Evolutionary conservation across 1,284 basidiomycete genomes (phyloP).

Genomic region (Ganoderma lucidum): DNA sequence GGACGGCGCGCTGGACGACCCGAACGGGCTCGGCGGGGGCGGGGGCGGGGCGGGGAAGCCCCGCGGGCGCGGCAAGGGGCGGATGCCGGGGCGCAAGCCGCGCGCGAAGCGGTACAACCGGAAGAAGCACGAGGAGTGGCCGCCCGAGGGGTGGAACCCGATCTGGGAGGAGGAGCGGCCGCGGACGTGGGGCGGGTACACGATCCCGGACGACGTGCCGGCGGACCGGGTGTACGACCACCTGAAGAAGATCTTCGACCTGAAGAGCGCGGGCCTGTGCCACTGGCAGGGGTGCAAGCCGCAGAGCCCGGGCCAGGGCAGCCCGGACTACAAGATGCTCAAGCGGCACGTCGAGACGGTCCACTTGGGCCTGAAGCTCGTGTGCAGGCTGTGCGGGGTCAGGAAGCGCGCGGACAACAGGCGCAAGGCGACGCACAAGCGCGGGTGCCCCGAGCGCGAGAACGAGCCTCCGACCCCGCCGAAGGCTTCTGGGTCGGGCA

Average conservation of each 20-base stretch:
- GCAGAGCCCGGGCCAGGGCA: slow-evolving; percentile 5
- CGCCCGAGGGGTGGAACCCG: slow-evolving; percentile 19
- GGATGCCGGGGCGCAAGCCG: slow-evolving; percentile 16
- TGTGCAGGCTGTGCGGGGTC: slow-evolving; percentile 20
- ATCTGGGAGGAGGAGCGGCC: slow-evolving; percentile 28
- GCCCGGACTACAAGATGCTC: slow-evolving; percentile 25
- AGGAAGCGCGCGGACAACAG: slow-evolving; percentile 24
- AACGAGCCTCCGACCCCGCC: background rate
- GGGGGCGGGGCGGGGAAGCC: background rate
- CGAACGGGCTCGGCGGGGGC: background rate
- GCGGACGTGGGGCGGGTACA: slow-evolving; percentile 20
- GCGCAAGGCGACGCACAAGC: slow-evolving; percentile 19
- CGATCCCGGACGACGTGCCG: slow-evolving; percentile 23
- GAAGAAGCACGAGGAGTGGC: slow-evolving; percentile 22
- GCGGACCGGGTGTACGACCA: slow-evolving; percentile 22
- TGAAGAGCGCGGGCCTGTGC: slow-evolving; percentile 9
- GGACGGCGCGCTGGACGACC: slow-evolving; percentile 2
- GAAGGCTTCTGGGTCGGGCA: slow-evolving; percentile 2
- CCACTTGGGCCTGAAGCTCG: slow-evolving; percentile 21
- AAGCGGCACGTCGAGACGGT: slow-evolving; percentile 26
- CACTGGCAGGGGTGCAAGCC: slow-evolving; percentile 24
- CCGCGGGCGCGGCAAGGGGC: slow-evolving; percentile 15
- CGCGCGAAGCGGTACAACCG: slow-evolving; percentile 27
- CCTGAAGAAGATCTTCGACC: slow-evolving; percentile 17
- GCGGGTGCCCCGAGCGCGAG: slow-evolving; percentile 22